phyloP scores from a whole-genome alignment of 768 basidiomycete species.

The Fistulinella prunicolor region DNA sequence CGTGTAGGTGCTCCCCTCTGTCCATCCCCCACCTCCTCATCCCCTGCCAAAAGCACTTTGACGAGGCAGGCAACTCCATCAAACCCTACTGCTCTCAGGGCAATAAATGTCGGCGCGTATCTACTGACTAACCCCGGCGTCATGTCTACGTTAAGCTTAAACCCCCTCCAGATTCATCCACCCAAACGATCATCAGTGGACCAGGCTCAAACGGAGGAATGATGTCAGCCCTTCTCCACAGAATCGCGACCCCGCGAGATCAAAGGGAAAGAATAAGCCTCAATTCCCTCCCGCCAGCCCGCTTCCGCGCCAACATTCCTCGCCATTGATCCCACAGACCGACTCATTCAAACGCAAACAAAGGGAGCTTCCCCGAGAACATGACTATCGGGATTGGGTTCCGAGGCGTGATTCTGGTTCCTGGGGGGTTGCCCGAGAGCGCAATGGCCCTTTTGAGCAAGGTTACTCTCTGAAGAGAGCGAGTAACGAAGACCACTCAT shows the following conservation, averaged over 20 bases:
- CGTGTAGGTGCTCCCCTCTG: conserved; percentile 36
- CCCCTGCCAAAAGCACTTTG: conserved; percentile 42
- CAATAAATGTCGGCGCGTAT: conserved; percentile 46
- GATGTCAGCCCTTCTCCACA: conserved; percentile 19
- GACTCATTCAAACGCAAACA: conserved; percentile 40
- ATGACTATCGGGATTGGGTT: conserved; percentile 23
- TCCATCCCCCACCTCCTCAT: conserved; percentile 13
- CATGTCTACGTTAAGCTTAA: conserved; percentile 5
- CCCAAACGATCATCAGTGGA: conserved; percentile 47
- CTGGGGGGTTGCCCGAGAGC: conserved; percentile 21
- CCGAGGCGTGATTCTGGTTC: conserved; percentile 25
- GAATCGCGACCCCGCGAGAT: conserved; percentile 18
- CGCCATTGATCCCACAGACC: conserved; percentile 42
- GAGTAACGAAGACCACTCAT: conserved; percentile 22
- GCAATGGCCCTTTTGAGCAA: conserved; percentile 12
- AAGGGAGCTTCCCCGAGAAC: conserved; percentile 21
- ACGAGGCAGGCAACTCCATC: conserved; percentile 40
- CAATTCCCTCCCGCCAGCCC: conserved; percentile 21
- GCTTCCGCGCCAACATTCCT: conserved; percentile 23
- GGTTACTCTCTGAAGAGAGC: conserved; percentile 24
- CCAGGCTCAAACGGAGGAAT: conserved; percentile 19
- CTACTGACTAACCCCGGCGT: conserved; percentile 6
- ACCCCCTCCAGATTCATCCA: conserved; percentile 43
- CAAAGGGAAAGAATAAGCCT: conserved; percentile 22
- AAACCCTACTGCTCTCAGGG: conserved; percentile 47